phyloP scores from a whole-genome alignment of 2,329 filamentous ascomycete species.

The Mariannaea elegans region DNA sequence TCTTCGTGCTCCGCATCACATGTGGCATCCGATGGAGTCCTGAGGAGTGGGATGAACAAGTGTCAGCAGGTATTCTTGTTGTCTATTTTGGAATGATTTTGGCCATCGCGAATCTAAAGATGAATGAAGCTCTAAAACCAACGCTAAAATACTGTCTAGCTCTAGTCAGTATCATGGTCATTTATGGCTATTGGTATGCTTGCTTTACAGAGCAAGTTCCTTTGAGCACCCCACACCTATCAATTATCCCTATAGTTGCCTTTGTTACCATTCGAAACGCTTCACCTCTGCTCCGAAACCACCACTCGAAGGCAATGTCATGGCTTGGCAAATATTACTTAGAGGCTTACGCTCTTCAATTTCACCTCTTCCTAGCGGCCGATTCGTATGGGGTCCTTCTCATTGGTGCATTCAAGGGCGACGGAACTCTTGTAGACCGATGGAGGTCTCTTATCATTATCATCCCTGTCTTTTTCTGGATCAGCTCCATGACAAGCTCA shows the following conservation, averaged over 20 bases:
- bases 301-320: conserved; percentile 51
- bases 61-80: no score
- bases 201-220: background rate
- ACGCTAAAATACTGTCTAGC: no score
- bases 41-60: no score
- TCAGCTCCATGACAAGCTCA: no score
- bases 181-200: conserved; percentile 54
- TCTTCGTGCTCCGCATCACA: conserved; percentile 44
- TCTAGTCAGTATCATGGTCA: no score
- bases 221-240: background rate
- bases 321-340: conserved; percentile 65
- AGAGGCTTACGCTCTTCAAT: conserved; percentile 67
- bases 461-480: conserved; percentile 28
- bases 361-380: conserved; percentile 68
- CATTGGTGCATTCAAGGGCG: conserved; percentile 31
- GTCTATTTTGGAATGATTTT: no score
- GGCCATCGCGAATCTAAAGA: no score
- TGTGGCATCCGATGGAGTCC: no score
- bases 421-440: conserved; percentile 31
- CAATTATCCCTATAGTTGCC: background rate
- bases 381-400: conserved; percentile 59
- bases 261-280: background rate
- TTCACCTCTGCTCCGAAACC: background rate
- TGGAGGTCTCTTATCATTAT: conserved; percentile 36
- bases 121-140: no score